Conservation (phyloP, 192 early-diverging fungal species). For the Backusella sp. region DNA sequence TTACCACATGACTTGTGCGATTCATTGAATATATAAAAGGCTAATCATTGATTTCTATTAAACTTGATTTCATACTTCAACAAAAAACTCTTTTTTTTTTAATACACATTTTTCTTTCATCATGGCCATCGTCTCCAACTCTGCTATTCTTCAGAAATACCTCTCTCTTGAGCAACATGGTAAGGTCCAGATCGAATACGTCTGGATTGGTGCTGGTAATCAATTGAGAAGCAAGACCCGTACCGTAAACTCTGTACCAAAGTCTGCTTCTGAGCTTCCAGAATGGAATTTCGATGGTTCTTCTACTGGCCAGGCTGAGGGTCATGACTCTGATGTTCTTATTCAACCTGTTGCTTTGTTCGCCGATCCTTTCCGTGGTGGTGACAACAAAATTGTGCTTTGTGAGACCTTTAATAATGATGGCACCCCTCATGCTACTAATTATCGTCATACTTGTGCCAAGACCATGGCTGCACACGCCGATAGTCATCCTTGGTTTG, state of each 20-base stretch:
- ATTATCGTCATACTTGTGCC: slow-evolving; percentile 38
- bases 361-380: slow-evolving; percentile 52
- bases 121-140: slow-evolving; percentile 30
- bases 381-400: slow-evolving; percentile 54
- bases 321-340: slow-evolving; percentile 55
- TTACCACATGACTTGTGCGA: slow-evolving; percentile 2
- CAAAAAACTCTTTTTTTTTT: neutral
- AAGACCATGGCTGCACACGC: slow-evolving; percentile 44
- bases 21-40: neutral
- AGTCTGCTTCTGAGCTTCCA: slow-evolving; percentile 32
- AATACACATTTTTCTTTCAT: neutral
- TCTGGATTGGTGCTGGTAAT: slow-evolving; percentile 53
- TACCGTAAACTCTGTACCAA: slow-evolving; percentile 40
- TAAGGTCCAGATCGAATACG: slow-evolving; percentile 50
- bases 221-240: slow-evolving; percentile 49
- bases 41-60: neutral
- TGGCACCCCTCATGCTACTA: slow-evolving; percentile 55
- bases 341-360: slow-evolving; percentile 47
- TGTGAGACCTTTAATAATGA: slow-evolving; percentile 53
- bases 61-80: neutral
- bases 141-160: slow-evolving; percentile 46
- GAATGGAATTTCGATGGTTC: slow-evolving; percentile 61
- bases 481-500: slow-evolving; percentile 50
- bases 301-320: slow-evolving; percentile 53
- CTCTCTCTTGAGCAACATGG: slow-evolving; percentile 48